A percentile compares a stretch with the other conserved stretches of the same genome.
These are phyloP conservation scores for Lasiosphaeria ovina DNA, from an alignment of 495 filamentous ascomycete genomes.

Conservation along the genomic window DNA sequence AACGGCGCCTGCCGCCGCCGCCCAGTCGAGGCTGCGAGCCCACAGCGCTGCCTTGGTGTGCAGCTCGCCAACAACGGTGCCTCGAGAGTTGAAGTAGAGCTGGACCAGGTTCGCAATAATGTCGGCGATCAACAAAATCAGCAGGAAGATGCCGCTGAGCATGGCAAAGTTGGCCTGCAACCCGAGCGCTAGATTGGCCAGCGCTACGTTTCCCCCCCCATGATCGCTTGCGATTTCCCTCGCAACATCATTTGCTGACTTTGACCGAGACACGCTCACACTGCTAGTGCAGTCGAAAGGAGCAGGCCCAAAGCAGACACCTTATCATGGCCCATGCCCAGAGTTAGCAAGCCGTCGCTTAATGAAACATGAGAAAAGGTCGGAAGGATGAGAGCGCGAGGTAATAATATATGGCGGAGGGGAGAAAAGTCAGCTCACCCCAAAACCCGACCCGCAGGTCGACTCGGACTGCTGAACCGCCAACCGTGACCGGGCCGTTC, in stretches of 20 bases:
- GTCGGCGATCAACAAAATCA: constrained; percentile 17
- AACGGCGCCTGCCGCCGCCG: constrained; percentile 20
- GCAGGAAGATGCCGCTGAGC: constrained; percentile 22
- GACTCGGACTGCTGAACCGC: constrained; percentile 10
- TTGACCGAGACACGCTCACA: constrained; percentile 6
- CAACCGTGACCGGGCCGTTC: constrained; percentile 16
- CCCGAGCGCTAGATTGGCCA: constrained; percentile 18
- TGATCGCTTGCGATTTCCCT: constrained; percentile 9
- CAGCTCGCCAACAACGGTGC: constrained; percentile 2
- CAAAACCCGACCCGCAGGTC: constrained; percentile 29
- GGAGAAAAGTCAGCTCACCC: constrained; percentile 10
- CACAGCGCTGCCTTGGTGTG: constrained; percentile 26
- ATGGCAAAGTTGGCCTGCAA: constrained; percentile 25
- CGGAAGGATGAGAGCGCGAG: no score
- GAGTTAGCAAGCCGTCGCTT: neutral
- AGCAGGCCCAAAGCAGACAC: constrained; percentile 26
- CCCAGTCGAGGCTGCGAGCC: constrained; percentile 30
- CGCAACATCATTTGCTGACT: constrained; percentile 11
- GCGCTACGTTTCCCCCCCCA: constrained; percentile 22
- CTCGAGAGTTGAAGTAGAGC: constrained; percentile 20
- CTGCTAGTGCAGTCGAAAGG: constrained; percentile 21
- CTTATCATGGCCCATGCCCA: constrained; percentile 6
- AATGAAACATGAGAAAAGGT: neutral
- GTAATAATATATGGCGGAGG: no score
- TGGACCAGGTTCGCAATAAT: constrained; percentile 23